Base-by-base conservation (phyloP, 805 yeast species). In the Alloascoidea hylecoeti region DNA sequence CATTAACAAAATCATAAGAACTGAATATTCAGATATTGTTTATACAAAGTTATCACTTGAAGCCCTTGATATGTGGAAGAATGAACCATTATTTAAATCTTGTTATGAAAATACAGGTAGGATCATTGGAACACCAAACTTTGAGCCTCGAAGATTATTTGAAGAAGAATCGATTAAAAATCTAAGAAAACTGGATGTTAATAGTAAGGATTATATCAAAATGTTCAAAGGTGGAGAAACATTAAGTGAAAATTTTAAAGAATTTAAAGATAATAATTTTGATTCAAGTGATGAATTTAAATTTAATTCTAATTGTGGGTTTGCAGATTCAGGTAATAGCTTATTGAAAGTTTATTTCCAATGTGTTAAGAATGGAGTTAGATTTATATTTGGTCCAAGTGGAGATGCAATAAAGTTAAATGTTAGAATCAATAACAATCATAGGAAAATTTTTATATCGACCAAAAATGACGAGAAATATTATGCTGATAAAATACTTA, bases 1-100 rank as follows among this genome's bases (percentile, higher is more conserved):
- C 42, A 53, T 53, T 39, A 68, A 67, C 46, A 66, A 67, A 46
- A 66, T 68, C 36, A 56, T 67, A 5, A 49, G 72, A 38, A 52
- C 63, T 0, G 72, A 67, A 42, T 67, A 67, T 41, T 46, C 59
- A 3, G 66, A 64, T 37, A 27, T 51, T 18, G 46, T 52, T 14
- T 66, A 66, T 40, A 46, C 69, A 4, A 51, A 52, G 37, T 38
- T 67, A 42, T 49, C 68, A 3, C 52, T 66, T 4, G 72, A 67
- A 43, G 70, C 72, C 3, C 46, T 63, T 19, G 39, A 50, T 5
- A 35, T 42, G 19, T 67, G 71, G 71, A 49, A 50, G 17, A 41
- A 35, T 6, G 57, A 63, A 39, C 57, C 60, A 3, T 41, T 55
- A 4, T 63, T 46, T 36, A 46, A 52, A 19, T 58, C 51, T 1